Base-by-base conservation (phyloP, 1,139 yeast genomes). In the Sugiyamaella japonica region DNA sequence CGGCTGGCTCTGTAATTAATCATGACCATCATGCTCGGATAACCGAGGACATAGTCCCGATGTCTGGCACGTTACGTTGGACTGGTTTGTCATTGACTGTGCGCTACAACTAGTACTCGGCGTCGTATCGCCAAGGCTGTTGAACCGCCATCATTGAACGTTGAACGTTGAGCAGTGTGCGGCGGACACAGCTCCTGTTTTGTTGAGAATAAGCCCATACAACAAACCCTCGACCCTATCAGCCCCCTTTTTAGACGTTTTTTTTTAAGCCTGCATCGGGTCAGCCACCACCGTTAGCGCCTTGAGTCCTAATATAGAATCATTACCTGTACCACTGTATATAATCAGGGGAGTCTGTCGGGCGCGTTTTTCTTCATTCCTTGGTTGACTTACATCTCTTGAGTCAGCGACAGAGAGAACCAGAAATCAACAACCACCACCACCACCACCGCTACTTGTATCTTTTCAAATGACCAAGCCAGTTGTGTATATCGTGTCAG, bases 401-500 rank as follows among this genome's bases (percentile, higher is more conserved):
- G 34, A 9, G 7, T 3, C n/a, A 29, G 3, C n/a, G n/a, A 29
- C 10, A 29, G n/a, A 29, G n/a, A 29, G n/a, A 29, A 29, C 10
- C 3, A 29, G 7, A 29, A 29, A 7, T 7, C 10, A 9, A 29
- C n/a, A 29, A 29, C 31, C 9, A 7, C 31, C 31, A 28, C 9
- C 31, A 7, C 31, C 9, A 28, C 31, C n/a, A n/a, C n/a, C n/a
- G n/a, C n/a, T n/a, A 20, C 6, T 20, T 20, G 3, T 20, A 3
- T 20, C 6, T 20, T 6, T 20, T 20, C 25, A 20, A 29, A 45
- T 45, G 49, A 20, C 49, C 8, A 45, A 29, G 34, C 49, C 49
- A 44, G 53, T 84, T 63, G 99, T 90, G 41, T 93, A 90, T 74
- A 89, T 93, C 70, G 98, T 90, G 56, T 76, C 97, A 37, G 80